Evolutionary conservation across 257 asterid genomes (phyloP).

Genomic region (Haberlea rhodopensis): DNA sequence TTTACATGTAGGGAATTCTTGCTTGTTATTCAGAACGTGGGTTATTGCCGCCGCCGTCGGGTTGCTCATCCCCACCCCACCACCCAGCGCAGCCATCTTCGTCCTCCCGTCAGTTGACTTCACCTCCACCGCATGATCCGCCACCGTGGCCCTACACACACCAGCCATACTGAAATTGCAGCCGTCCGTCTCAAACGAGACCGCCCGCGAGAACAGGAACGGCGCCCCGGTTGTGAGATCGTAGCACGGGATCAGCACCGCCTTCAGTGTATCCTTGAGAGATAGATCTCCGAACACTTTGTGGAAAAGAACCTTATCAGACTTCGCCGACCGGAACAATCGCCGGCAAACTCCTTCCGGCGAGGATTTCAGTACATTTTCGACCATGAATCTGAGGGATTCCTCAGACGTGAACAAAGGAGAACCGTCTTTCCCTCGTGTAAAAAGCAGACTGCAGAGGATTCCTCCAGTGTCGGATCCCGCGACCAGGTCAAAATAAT

Average conservation of each 20-base stretch:
- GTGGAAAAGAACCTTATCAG: constrained; percentile 30
- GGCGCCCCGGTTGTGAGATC: constrained; percentile 74
- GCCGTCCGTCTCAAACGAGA: constrained; percentile 74
- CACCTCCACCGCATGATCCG: constrained; percentile 36
- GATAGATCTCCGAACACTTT: constrained; percentile 52
- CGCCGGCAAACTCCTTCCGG: constrained; percentile 29
- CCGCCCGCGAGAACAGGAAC: constrained; percentile 73
- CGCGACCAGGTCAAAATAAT: constrained; percentile 74
- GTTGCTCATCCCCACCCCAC: constrained; percentile 61
- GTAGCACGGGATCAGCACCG: constrained; percentile 79
- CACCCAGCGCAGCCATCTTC: constrained; percentile 62
- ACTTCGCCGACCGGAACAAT: constrained; percentile 13
- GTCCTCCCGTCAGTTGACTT: constrained; percentile 59
- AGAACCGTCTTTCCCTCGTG: constrained; percentile 44
- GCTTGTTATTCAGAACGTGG: constrained; percentile 77
- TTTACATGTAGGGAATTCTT: constrained; percentile 67
- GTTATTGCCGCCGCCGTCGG: constrained; percentile 88
- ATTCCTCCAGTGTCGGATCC: constrained; percentile 76
- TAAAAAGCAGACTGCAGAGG: constrained; percentile 60
- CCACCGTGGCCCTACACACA: constrained; percentile 56
- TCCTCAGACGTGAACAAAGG: constrained; percentile 56
- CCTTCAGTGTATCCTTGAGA: constrained; percentile 57
- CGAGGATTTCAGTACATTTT: constrained; percentile 31
- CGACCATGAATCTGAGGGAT: constrained; percentile 42
- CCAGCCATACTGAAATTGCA: constrained; percentile 61